A percentile compares a stretch with the other conserved stretches of the same genome.
Conservation (phyloP, 768 basidiomycete species). For the Auricularia auricula-judae region DNA sequence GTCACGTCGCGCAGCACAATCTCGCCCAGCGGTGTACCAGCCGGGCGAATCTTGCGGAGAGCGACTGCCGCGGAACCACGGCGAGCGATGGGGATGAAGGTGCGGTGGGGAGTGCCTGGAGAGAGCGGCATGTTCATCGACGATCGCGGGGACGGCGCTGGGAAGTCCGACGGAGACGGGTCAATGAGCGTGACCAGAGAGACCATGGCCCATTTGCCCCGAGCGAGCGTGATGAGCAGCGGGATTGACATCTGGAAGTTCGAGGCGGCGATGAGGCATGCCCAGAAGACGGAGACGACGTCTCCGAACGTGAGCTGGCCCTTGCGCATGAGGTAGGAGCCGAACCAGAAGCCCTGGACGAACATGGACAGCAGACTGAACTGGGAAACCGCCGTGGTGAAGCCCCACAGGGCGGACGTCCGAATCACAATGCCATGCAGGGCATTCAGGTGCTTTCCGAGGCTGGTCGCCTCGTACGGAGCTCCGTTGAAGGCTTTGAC, state of each 20-base stretch:
- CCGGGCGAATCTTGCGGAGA: constrained; percentile 58
- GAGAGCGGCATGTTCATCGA: constrained; percentile 6
- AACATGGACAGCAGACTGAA: constrained; percentile 89
- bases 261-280: constrained; percentile 79
- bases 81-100: neutral
- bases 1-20: constrained; percentile 47
- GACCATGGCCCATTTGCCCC: constrained; percentile 76
- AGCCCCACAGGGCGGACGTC: constrained; percentile 66
- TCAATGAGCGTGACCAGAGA: constrained; percentile 52
- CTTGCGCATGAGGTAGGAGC: constrained; percentile 74
- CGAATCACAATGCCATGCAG: constrained; percentile 37
- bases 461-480: constrained; percentile 37
- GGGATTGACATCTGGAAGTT: constrained; percentile 85
- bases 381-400: constrained; percentile 55
- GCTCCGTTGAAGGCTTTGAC: constrained; percentile 90
- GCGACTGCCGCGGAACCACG: neutral
- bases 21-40: constrained; percentile 51
- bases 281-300: constrained; percentile 98
- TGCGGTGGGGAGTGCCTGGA: constrained; percentile 10
- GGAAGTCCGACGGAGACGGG: constrained; percentile 16
- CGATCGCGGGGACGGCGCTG: constrained; percentile 4
- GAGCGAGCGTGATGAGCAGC: constrained; percentile 60
- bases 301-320: constrained; percentile 59
- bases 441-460: constrained; percentile 32
- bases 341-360: constrained; percentile 96